Evolutionary conservation across 768 basidiomycete species (phyloP), one percentile per base, ranked within the genome.

Genomic region (Suillus decipiens): DNA sequence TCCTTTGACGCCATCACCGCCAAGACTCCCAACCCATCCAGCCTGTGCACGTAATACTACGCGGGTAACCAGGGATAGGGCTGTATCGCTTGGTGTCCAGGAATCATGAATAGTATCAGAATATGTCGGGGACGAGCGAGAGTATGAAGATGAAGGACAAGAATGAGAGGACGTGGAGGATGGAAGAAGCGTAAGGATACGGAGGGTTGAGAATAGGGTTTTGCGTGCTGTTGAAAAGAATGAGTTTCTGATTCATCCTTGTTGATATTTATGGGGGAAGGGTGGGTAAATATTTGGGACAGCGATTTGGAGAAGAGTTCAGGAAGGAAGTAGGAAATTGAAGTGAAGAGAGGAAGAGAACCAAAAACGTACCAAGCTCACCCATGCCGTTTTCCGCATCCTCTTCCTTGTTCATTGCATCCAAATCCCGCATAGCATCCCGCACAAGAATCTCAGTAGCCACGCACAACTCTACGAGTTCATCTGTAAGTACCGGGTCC

Each of bases 171-270:
- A 39, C 28, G 24, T 39, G 10, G 55, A 39, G 15, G 34, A 10
- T 22, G 55, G 37, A 5, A 57, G 55, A 19, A 57, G 37, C 10
- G 55, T 57, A 57, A 57, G 55, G 37, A 57, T 39, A 39, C 55
- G 55, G 10, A 57, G 37, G 17, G 55, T 57, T 17, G 55, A 57
- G 24, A 57, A 57, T 39, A 57, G 24, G 1, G 37, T 57, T 28
- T 39, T 57, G 24, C 37, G 55, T 28, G 55, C 55, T 57, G 55
- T 24, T 28, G 17, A 37, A 57, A 28, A 14, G 17, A 19, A 24
- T 57, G 6, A 57, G 55, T 39, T 28, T 28, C n/a, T n/a, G 5
- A 17, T 28, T 51, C 37, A 24, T 56, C 24, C 8, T 22, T 22
- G 9, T 37, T 55, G 14, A 37, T 3, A 36, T 39, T 24, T 22